Percentiles rank a stretch among this genome's conserved stretches.
Evolutionary conservation across 2,329 filamentous ascomycete species (phyloP).

Genomic region (Magnaporthiopsis poae): DNA sequence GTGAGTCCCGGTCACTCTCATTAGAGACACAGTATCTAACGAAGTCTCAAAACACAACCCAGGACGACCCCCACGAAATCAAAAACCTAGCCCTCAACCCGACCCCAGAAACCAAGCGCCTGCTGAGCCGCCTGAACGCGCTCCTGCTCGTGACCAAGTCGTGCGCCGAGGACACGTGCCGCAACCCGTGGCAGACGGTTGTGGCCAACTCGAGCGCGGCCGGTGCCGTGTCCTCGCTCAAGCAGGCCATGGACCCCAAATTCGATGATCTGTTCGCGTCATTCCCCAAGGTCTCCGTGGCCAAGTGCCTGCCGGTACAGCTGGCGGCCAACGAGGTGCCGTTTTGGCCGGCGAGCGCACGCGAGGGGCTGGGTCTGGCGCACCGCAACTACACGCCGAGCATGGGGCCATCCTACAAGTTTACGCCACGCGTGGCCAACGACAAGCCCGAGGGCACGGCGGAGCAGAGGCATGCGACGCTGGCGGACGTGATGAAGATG

Average conservation of each 20-base stretch:
- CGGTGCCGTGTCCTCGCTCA: neutral
- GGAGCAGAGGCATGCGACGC: neutral
- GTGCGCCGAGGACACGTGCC: constrained; percentile 16
- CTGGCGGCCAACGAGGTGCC: constrained; percentile 6
- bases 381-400: neutral
- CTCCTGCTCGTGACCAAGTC: constrained; percentile 20
- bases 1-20: too few relatives aligned
- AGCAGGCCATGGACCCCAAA: constrained; percentile 2
- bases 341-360: neutral
- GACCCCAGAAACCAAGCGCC: neutral
- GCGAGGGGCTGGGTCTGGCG: neutral
- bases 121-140: constrained; percentile 14
- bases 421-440: neutral
- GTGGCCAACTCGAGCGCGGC: neutral
- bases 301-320: constrained; percentile 1
- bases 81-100: constrained; percentile 14
- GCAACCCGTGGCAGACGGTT: constrained; percentile 15
- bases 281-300: constrained; percentile 1
- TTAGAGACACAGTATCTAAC: too few relatives aligned
- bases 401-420: neutral
- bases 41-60: too few relatives aligned
- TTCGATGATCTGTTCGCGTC: constrained; percentile 5
- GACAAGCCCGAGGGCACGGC: neutral
- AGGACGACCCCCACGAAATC: constrained; percentile 19
- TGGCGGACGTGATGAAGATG: neutral